Evolutionary conservation across 768 basidiomycete genomes (phyloP), one percentile per base, ranked within the genome.

Genomic region (Pulveroboletus sp.): DNA sequence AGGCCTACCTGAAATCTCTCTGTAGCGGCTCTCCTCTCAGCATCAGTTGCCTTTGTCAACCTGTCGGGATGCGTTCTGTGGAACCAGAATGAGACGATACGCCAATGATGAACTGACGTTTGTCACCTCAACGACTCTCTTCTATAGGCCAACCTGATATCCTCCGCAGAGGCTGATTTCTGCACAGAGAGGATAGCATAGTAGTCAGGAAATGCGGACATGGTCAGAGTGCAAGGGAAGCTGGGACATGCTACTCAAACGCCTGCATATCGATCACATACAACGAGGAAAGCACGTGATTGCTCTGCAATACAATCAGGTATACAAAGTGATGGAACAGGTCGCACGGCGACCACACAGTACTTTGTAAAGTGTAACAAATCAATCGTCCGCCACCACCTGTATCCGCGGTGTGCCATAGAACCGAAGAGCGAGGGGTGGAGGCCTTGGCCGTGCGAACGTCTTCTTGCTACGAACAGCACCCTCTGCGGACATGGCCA

Each of bases 11-110:
- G 91, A 66, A 94, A 95, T 49, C 76, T 76, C 67, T 93, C 92
- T 3, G 93, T 96, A 0, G 93, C 85, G 12, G 60, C 65, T 59
- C 77, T 79, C 68, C 78, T 86, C 67, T 93, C 86, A n/a, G 74
- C 73, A 17, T 80, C 74, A 5, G 80, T 81, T 4, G 82, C 88
- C 52, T 83, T 86, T 15, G 72, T 73, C 21, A 93, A 72, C 56
- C 93, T 75, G 65, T 96, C 93, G 3, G 93, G 93, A 65, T 96
- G 93, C 1, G 90, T 93, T 69, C 87, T 93, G 54, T 15, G 54
- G 49, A 37, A 52, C 57, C 55, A 46, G 43, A 50, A 51, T 58
- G 49, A 68, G 36, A 39, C 40, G 10, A 24, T 38, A 43, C 17
- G 32, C 30, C 45, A 35, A 18, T 30, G 53, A 17, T 18, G 33